Evolutionary conservation across 2,329 filamentous ascomycete species (phyloP), one percentile per base, ranked within the genome.

Genomic region (Sclerotinia subarctica): DNA sequence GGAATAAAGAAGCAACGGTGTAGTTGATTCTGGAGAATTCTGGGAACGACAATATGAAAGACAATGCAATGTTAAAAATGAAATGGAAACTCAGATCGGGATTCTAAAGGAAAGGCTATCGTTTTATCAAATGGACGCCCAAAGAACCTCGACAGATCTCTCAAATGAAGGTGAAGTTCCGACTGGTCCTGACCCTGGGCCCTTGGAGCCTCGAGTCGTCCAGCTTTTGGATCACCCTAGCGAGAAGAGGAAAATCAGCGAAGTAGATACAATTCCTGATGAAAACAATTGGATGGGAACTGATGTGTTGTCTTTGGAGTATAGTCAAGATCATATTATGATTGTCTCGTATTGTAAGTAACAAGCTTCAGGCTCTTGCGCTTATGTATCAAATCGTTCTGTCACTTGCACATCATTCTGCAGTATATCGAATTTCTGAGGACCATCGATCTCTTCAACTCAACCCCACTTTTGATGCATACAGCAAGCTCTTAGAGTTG

Each of bases 21-120:
- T 51, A 8, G 42, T 58, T 0, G 53, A 58, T 59, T 47, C 38
- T 6, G 53, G 29, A 8, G 53, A 59, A 15, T 66, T 35, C 47
- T 66, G 64, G 64, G 51, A 58, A n/a, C 21, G 32, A 10, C 38
- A n/a, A 42, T 66, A 3, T 7, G n/a, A 66, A 21, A 17, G 17
- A 2, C 5, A 26, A 42, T 17, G 35, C 17, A 2, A 42, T n/a
- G 7, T 7, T 19, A 38, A 11, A 11, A 4, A 21, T 3, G 1
- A 58, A 56, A 11, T 49, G 3, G 19, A 59, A 5, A 64, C 8
- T n/a, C 47, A 13, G 1, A 10, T 38, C 4, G n/a, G 8, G 7
- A 29, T 13, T 8, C 17, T 53, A 24, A 8, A 52, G 13, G 11
- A 24, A 2, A 49, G 29, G 24, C 2, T 49, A 8, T 13, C 4